phyloP scores from a whole-genome alignment of 768 basidiomycete genomes.

The Dictyophora rubrovolvata region DNA sequence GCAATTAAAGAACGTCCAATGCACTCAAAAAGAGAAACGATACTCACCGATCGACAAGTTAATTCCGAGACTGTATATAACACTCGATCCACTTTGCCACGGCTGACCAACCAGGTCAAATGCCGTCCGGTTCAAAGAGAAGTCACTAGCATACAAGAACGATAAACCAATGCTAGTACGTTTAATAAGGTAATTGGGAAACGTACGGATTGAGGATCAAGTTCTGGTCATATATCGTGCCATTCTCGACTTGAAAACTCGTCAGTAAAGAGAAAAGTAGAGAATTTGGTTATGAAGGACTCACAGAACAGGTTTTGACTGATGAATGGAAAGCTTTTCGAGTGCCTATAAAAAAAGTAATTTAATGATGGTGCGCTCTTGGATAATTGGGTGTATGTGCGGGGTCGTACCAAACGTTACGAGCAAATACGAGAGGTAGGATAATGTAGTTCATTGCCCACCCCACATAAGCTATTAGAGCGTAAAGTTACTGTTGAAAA shows the following conservation, averaged over 20 bases:
- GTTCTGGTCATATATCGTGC: background rate
- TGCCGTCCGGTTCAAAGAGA: conserved; percentile 2
- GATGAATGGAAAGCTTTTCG: conserved; percentile 7
- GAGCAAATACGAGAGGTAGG: background rate
- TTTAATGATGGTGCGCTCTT: background rate
- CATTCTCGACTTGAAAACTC: background rate
- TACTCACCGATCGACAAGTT: conserved; percentile 2
- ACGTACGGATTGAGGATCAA: background rate
- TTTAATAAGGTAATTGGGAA: background rate
- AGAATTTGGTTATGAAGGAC: background rate
- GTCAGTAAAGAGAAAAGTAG: background rate
- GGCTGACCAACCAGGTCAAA: conserved; percentile 2
- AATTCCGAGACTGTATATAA: conserved; percentile 7
- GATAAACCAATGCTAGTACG: background rate
- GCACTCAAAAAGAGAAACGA: background rate
- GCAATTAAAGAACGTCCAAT: background rate
- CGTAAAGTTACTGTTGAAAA: background rate
- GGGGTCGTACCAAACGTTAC: conserved; percentile 2
- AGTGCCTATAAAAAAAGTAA: background rate
- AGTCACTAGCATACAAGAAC: background rate
- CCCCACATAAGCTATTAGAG: background rate
- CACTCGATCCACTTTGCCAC: conserved; percentile 3
- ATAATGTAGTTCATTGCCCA: conserved; percentile 6
- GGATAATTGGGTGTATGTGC: background rate
- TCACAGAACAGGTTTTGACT: conserved; percentile 6